Evolutionary conservation across 257 asterid genomes (phyloP).

Genomic region (Mitragyna speciosa): DNA sequence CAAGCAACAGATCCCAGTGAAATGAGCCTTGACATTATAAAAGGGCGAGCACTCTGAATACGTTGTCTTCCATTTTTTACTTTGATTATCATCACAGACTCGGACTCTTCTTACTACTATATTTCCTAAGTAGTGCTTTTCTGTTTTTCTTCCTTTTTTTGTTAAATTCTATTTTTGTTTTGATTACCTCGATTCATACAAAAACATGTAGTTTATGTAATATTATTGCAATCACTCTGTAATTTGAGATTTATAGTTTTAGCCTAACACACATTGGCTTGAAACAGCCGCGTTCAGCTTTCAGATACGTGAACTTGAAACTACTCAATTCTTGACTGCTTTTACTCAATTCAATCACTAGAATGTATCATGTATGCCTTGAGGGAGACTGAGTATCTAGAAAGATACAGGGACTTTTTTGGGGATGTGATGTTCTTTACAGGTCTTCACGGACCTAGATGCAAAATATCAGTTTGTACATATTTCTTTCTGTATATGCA

Average conservation of each 20-base stretch:
- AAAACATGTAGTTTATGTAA: conserved; percentile 4
- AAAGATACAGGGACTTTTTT: neutral
- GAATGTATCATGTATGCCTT: too few relatives aligned
- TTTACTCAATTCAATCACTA: too few relatives aligned
- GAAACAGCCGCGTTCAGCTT: conserved; percentile 1
- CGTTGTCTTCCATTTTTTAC: neutral
- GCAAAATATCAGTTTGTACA: neutral
- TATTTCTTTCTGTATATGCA: neutral
- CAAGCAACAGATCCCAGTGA: conserved; percentile 92
- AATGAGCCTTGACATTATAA: conserved; percentile 79
- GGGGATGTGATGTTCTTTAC: neutral
- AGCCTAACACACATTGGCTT: conserved; percentile 4
- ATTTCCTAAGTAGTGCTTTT: conserved; percentile 4
- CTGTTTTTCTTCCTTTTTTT: too few relatives aligned
- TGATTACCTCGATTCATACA: neutral
- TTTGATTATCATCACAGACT: conserved; percentile 8
- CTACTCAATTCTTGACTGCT: neutral
- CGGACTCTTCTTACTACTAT: neutral
- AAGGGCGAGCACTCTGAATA: conserved; percentile 54
- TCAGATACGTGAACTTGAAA: neutral
- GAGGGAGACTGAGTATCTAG: neutral
- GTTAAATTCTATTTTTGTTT: neutral
- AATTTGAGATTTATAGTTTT: conserved; percentile 13
- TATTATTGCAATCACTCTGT: conserved; percentile 14
- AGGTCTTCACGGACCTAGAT: neutral